These are phyloP conservation scores for Crithidia fasciculata DNA, from an alignment of 208 protist genomes.

Conservation along the genomic window DNA sequence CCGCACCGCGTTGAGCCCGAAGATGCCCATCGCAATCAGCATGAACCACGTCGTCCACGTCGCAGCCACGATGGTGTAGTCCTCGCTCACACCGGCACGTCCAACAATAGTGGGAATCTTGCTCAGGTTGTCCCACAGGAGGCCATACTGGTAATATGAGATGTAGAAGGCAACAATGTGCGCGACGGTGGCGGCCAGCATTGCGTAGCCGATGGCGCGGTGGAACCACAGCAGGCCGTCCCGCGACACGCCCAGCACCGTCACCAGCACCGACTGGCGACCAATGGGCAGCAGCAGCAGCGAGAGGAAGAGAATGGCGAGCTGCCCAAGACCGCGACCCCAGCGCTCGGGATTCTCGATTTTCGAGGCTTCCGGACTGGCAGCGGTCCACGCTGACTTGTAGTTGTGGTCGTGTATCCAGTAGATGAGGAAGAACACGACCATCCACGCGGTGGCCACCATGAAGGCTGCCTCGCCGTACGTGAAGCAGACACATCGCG, in stretches of 20 bases:
- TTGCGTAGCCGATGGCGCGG: slow-evolving; percentile 44
- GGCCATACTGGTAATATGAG: slow-evolving; percentile 27
- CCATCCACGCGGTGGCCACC: slow-evolving; percentile 32
- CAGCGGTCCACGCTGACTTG: slow-evolving; percentile 28
- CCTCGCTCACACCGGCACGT: slow-evolving; percentile 19
- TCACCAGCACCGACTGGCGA: slow-evolving; percentile 54
- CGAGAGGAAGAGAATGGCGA: slow-evolving; percentile 63
- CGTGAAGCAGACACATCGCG: slow-evolving; percentile 22
- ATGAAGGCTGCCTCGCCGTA: slow-evolving; percentile 36
- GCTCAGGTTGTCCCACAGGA: slow-evolving; percentile 42
- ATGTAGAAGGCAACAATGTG: slow-evolving; percentile 39
- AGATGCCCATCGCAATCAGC: slow-evolving; percentile 55
- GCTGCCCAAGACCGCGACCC: slow-evolving; percentile 58
- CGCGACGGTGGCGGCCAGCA: slow-evolving; percentile 32
- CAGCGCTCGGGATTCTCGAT: slow-evolving; percentile 36
- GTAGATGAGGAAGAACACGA: slow-evolving; percentile 58
- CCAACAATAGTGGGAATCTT: slow-evolving; percentile 21
- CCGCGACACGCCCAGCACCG: slow-evolving; percentile 53
- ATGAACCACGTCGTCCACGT: slow-evolving; percentile 45
- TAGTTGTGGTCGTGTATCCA: slow-evolving; percentile 75
- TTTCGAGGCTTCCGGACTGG: neutral
- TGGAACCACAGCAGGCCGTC: slow-evolving; percentile 67
- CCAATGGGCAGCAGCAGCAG: slow-evolving; percentile 60
- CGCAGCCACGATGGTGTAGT: slow-evolving; percentile 56
- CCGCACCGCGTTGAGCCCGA: slow-evolving; percentile 47